Evolutionary conservation across 2,329 filamentous ascomycete species (phyloP).

Genomic region (Chaetomiaceae sp.): DNA sequence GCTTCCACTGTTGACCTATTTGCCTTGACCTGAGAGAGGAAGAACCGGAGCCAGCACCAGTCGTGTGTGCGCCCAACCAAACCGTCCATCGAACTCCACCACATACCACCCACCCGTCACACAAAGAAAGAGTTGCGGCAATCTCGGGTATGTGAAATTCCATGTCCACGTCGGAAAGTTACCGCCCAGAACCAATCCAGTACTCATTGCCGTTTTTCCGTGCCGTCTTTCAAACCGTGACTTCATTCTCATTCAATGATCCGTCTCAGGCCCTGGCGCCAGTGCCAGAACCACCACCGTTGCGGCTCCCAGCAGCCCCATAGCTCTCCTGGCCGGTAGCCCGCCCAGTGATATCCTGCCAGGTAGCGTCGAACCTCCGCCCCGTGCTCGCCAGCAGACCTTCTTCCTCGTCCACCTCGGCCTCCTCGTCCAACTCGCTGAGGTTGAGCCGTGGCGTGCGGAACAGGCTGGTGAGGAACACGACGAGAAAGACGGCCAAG

Average conservation of each 20-base stretch:
- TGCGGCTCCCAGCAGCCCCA: slow-evolving; percentile 14
- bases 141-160: background rate
- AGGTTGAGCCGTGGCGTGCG: slow-evolving; percentile 72
- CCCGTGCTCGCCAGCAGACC: slow-evolving; percentile 79
- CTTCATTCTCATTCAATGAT: background rate
- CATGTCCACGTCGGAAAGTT: background rate
- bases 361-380: slow-evolving; percentile 74
- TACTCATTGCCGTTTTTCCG: background rate
- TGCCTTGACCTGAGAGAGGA: too few relatives aligned
- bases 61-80: background rate
- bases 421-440: slow-evolving; percentile 75
- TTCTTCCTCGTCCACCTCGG: slow-evolving; percentile 90
- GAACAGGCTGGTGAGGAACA: slow-evolving; percentile 74
- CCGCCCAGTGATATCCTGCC: slow-evolving; percentile 75
- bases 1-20: too few relatives aligned
- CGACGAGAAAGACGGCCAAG: slow-evolving; percentile 72
- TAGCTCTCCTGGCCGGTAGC: slow-evolving; percentile 17
- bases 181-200: background rate
- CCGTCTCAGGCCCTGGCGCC: background rate
- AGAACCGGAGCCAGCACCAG: background rate
- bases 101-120: background rate
- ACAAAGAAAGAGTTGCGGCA: background rate
- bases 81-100: slow-evolving; percentile 3
- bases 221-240: background rate
- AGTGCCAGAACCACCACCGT: background rate